Conservation (phyloP, 345 rosid species). For the Eucalyptus melliodora region DNA sequence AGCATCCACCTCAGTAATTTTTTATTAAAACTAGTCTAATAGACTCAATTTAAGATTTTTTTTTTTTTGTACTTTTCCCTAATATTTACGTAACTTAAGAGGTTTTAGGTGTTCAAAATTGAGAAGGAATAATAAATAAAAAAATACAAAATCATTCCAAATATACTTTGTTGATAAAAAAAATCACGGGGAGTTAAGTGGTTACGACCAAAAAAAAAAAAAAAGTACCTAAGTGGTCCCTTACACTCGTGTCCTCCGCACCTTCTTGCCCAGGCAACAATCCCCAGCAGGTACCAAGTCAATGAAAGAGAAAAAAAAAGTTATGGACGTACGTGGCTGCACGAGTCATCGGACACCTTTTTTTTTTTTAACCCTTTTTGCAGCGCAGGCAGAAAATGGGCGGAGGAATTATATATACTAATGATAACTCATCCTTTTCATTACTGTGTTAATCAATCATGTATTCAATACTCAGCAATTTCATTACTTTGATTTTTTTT, state of each 20-base stretch:
- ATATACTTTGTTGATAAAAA: background rate
- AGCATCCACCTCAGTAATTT: accelerated
- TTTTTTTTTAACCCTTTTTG: too few species aligned
- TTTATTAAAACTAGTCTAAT: accelerated
- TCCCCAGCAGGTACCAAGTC: background rate
- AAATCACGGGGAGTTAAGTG: background rate
- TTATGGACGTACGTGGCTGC: background rate
- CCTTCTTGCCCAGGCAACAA: background rate
- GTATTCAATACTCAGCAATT: background rate
- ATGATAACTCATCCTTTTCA: background rate
- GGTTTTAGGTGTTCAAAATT: background rate
- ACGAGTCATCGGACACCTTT: background rate
- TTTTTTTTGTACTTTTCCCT: too few species aligned
- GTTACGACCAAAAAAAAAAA: too few species aligned
- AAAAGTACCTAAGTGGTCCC: background rate
- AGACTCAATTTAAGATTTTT: too few species aligned
- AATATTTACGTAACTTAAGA: background rate
- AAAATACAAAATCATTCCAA: background rate
- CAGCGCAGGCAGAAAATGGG: background rate
- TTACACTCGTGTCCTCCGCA: background rate
- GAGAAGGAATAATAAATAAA: background rate
- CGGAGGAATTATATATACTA: background rate
- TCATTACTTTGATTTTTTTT: background rate
- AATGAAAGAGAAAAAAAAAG: background rate
- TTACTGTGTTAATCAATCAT: background rate